phyloP scores from a whole-genome alignment of 495 filamentous ascomycete genomes.

The Hypomontagnella submonticulosa region DNA sequence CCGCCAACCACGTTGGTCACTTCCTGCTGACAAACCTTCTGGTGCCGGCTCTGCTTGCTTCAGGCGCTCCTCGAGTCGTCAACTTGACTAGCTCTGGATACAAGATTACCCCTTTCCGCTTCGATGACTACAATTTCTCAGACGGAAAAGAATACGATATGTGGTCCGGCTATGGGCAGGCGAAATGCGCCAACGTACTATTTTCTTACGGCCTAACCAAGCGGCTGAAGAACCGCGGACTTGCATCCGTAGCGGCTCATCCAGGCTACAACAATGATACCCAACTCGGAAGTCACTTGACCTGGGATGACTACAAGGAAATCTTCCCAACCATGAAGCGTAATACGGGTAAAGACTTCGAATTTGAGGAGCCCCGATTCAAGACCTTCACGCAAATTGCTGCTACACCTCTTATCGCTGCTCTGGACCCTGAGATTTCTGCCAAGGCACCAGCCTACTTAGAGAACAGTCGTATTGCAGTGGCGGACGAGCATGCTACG shows the following conservation, averaged over 20 bases:
- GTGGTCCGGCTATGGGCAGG: conserved; percentile 57
- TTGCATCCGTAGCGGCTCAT: conserved; percentile 52
- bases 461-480: conserved; percentile 10
- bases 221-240: conserved; percentile 42
- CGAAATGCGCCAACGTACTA: conserved; percentile 63
- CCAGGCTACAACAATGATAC: conserved; percentile 49
- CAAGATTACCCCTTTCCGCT: conserved; percentile 42
- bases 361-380: conserved; percentile 12
- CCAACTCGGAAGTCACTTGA: conserved; percentile 17
- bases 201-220: conserved; percentile 54
- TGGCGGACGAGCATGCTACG: too few species aligned
- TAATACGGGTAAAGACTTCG: conserved; percentile 29
- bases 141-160: conserved; percentile 55
- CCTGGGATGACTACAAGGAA: conserved; percentile 17
- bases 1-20: conserved; percentile 33
- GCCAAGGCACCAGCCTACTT: conserved; percentile 35
- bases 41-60: conserved; percentile 42
- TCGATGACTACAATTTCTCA: conserved; percentile 50
- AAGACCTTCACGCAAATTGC: conserved; percentile 31
- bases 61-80: conserved; percentile 47
- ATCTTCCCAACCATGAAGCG: conserved; percentile 20
- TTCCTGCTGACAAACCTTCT: conserved; percentile 54
- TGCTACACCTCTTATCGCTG: conserved; percentile 36
- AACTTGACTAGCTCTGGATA: conserved; percentile 53
- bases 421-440: conserved; percentile 34